Evolutionary conservation across 169 alveolate genomes (phyloP).

Genomic region (Fabrea salina): DNA sequence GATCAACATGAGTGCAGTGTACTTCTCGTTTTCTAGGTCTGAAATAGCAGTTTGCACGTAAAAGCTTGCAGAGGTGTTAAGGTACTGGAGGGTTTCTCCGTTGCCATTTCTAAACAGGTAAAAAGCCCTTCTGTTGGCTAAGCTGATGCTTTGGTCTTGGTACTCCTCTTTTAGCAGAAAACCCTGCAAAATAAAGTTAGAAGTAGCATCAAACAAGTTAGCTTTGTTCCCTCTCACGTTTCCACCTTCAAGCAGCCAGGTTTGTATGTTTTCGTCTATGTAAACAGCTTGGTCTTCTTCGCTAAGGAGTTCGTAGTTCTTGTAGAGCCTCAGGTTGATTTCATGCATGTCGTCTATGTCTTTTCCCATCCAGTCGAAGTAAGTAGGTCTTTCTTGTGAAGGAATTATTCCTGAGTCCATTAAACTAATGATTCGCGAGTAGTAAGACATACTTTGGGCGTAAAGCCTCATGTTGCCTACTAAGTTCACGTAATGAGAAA

Average conservation of each 20-base stretch:
- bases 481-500: slow-evolving; percentile 19
- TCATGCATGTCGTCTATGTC: slow-evolving; percentile 36
- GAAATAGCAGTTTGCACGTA: slow-evolving; percentile 8
- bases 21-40: slow-evolving; percentile 16
- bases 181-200: slow-evolving; percentile 29
- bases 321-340: slow-evolving; percentile 14
- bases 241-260: slow-evolving; percentile 28
- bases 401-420: background rate
- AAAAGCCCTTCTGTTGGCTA: slow-evolving; percentile 28
- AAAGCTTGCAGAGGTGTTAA: slow-evolving; percentile 13
- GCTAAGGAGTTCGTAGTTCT: slow-evolving; percentile 10
- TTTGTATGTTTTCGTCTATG: slow-evolving; percentile 1
- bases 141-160: background rate
- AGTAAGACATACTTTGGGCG: slow-evolving; percentile 9
- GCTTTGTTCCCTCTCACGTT: slow-evolving; percentile 4
- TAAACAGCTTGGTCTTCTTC: background rate
- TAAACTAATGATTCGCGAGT: slow-evolving; percentile 8
- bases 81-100: slow-evolving; percentile 28
- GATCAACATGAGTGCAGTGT: slow-evolving; percentile 24
- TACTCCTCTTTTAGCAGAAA: slow-evolving; percentile 23
- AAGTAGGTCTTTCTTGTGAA: background rate
- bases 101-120: slow-evolving; percentile 23
- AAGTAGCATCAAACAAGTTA: slow-evolving; percentile 33
- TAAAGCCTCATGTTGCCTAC: slow-evolving; percentile 25
- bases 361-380: slow-evolving; percentile 16